Percentiles rank a stretch among this genome's conserved stretches.
Conservation (phyloP, 805 yeast genomes). For the Cyberlindnera mycetangii region DNA sequence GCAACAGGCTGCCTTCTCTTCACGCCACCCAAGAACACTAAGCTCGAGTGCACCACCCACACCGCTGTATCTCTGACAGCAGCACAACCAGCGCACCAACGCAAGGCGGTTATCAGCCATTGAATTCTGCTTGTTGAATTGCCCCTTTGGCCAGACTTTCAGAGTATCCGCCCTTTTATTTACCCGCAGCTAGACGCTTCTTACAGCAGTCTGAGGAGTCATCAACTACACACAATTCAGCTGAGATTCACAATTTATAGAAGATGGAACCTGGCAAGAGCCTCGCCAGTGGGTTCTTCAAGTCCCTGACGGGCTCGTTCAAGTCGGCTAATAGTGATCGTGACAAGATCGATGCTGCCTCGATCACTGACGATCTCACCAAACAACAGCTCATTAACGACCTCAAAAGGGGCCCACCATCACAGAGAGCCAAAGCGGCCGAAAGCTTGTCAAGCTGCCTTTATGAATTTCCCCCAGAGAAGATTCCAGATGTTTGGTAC, state of each 20-base stretch:
- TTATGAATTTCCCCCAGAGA: conserved; percentile 48
- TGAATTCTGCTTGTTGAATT: too few relatives aligned
- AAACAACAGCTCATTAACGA: conserved; percentile 38
- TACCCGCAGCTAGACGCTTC: neutral
- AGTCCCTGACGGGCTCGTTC: conserved; percentile 27
- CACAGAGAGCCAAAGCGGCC: conserved; percentile 48
- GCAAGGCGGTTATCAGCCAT: neutral
- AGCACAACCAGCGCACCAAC: neutral
- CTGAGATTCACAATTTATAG: neutral
- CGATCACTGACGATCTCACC: conserved; percentile 43
- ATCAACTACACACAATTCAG: neutral
- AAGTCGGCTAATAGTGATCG: conserved; percentile 26
- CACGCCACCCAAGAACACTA: neutral
- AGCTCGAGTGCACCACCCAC: neutral
- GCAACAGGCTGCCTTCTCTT: neutral
- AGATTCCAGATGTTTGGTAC: conserved; percentile 77
- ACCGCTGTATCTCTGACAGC: too few relatives aligned
- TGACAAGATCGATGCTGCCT: conserved; percentile 37
- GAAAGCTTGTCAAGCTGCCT: conserved; percentile 47
- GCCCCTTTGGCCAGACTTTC: neutral
- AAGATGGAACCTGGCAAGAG: conserved; percentile 11
- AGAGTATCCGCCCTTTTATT: neutral
- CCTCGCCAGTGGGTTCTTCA: conserved; percentile 24
- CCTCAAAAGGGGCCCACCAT: conserved; percentile 35
- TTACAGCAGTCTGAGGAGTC: neutral